These are phyloP conservation scores for Hibiscus syriacus DNA, from an alignment of 345 rosid species.

Conservation along the genomic window DNA sequence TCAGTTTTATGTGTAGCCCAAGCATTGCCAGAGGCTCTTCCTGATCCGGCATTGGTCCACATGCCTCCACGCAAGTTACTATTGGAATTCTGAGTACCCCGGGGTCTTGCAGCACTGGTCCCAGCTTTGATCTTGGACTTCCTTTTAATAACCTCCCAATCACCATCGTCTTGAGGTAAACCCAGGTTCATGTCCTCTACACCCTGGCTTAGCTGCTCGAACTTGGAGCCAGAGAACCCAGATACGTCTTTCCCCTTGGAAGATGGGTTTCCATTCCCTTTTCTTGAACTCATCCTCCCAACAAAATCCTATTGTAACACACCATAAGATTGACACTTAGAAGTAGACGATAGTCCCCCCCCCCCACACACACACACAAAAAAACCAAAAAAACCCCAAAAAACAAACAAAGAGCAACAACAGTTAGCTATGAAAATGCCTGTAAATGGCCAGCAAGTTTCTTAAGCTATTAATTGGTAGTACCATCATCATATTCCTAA, in stretches of 20 bases:
- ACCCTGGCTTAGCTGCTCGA: slow-evolving; percentile 44
- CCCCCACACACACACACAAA: no score
- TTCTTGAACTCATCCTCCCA: slow-evolving; percentile 56
- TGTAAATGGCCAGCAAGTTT: no score
- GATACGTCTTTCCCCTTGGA: slow-evolving; percentile 39
- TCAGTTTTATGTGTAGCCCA: no score
- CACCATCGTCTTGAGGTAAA: slow-evolving; percentile 44
- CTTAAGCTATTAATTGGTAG: no score
- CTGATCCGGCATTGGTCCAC: slow-evolving; percentile 33
- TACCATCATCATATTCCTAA: no score
- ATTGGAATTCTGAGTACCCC: slow-evolving; percentile 32
- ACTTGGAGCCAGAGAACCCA: slow-evolving; percentile 17
- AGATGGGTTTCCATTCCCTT: no score
- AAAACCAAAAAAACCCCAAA: no score
- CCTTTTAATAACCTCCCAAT: slow-evolving; percentile 58
- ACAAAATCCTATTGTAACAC: neutral
- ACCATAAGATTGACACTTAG: neutral
- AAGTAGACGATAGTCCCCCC: neutral
- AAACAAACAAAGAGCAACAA: no score
- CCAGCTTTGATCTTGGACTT: slow-evolving; percentile 59
- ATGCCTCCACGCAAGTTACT: slow-evolving; percentile 33
- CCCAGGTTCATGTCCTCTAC: slow-evolving; percentile 34
- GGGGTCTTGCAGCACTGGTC: slow-evolving; percentile 34
- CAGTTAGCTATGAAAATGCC: no score
- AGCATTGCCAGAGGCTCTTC: slow-evolving; percentile 37